Evolutionary conservation across 108 stramenopile species (phyloP), one percentile per base, ranked within the genome.

Genomic region (Cyclotella sp.): DNA sequence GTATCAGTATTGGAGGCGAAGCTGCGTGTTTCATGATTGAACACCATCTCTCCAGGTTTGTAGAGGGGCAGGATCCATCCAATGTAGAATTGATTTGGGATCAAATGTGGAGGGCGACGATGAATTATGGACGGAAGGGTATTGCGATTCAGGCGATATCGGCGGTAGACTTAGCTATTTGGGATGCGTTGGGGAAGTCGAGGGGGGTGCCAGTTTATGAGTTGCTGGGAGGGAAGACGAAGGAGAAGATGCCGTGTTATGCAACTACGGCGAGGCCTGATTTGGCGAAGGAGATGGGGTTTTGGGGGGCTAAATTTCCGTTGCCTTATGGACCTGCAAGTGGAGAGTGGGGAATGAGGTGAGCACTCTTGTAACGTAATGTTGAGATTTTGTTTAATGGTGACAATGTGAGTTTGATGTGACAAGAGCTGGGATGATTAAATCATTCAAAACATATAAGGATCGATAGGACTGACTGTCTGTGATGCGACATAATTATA

Each of bases 51-150:
- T 46, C 74, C 9, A 59, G 86, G 4, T 88, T 88, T 49, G 89
- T 86, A 16, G 86, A 88, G 51, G 86, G 87, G 49, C 78, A 83
- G 68, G 81, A 86, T 74, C 87, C 87, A 9, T 15, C 41, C 3
- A 88, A 90, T 68, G 87, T 90, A n/a, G 89, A 90, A 52, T 62
- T 88, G 49, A 88, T 90, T n/a, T 90, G 86, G 87, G 87, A 90
- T 79, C 85, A 86, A 51, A 88, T 88, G 86, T 90, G 70, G 67
- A 75, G 87, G 43, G 57, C 79, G 9, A 87, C 86, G 24, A 73
- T 90, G 65, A 88, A 90, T 55, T 90, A 90, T 59, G 87, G 89
- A 19, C 51, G 87, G 12, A 88, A 85, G 81, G 89, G 89, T 15
- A 74, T 90, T 43, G 83, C 87, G 18, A 68, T 90, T 26, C 89